Conservation (phyloP, 148 eudicot genomes). For the Fallopia convolvulus region DNA sequence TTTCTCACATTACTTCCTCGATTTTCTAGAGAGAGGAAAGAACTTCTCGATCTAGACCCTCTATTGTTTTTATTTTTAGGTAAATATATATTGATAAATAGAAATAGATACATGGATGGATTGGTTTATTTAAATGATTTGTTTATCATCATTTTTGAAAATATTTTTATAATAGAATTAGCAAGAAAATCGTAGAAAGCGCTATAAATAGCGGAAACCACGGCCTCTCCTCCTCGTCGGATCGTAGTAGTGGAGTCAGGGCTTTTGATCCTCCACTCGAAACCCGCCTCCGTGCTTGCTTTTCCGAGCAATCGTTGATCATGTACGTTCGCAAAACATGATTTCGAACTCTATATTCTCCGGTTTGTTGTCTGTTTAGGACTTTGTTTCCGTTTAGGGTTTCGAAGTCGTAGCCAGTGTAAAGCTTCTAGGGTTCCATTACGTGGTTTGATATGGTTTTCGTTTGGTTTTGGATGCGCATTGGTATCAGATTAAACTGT, state of each 20-base stretch:
- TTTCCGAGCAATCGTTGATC: neutral
- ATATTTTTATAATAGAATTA: no score
- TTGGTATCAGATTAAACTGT: neutral
- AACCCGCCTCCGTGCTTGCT: neutral
- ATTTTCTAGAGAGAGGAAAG: no score
- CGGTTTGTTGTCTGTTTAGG: neutral
- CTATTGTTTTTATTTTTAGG: no score
- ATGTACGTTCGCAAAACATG: neutral
- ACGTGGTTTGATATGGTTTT: neutral
- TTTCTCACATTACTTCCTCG: no score
- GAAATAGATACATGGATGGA: no score
- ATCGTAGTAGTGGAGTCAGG: neutral
- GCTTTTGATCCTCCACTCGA: neutral
- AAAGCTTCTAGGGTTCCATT: neutral
- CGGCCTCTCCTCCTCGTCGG: neutral
- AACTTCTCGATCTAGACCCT: no score
- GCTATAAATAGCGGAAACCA: conserved; percentile 3
- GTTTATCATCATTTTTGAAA: no score
- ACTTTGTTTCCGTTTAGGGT: neutral
- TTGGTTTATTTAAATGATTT: no score
- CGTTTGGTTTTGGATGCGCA: neutral
- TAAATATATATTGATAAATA: no score
- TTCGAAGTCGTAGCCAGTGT: neutral
- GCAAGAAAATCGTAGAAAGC: neutral
- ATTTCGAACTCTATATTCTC: neutral